Evolutionary conservation across 1,139 yeast genomes (phyloP).

Genomic region (Saccharomyces hybrid): DNA sequence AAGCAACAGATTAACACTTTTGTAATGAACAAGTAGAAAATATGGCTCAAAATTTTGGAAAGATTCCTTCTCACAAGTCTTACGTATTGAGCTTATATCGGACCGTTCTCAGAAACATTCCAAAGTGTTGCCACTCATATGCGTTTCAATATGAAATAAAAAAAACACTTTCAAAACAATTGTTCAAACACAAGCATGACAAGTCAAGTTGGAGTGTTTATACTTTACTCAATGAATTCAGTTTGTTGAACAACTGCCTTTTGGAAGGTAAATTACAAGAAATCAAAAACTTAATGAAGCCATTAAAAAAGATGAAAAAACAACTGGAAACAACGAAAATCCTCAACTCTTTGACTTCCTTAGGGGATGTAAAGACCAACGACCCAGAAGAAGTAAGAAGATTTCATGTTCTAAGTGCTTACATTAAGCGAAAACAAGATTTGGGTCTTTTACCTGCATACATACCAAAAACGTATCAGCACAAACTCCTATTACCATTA

Average conservation of each 20-base stretch:
- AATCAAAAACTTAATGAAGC: conserved; percentile 10
- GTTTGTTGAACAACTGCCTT: conserved; percentile 10
- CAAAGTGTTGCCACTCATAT: conserved; percentile 12
- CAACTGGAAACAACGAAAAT: conserved; percentile 4
- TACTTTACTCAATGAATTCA: conserved; percentile 11
- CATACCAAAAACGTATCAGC: conserved; percentile 15
- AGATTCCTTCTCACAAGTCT: conserved; percentile 11
- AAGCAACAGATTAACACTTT: neutral
- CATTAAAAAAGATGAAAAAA: conserved; percentile 4
- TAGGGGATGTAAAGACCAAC: neutral
- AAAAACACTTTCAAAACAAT: conserved; percentile 6
- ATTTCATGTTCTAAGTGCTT: conserved; percentile 12
- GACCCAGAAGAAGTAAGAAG: conserved; percentile 8
- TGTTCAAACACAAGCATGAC: conserved; percentile 15
- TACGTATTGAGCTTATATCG: conserved; percentile 24
- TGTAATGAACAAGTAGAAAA: neutral
- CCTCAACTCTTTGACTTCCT: neutral
- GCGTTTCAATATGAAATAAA: conserved; percentile 12
- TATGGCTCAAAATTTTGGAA: neutral
- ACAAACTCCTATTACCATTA: conserved; percentile 19
- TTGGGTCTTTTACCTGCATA: conserved; percentile 12
- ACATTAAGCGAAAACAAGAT: conserved; percentile 13
- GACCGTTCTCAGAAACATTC: conserved; percentile 17
- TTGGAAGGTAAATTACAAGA: conserved; percentile 6
- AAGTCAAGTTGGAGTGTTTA: conserved; percentile 25